Evolutionary conservation across 164 flowering plant species (phyloP).

Genomic region (grape (Vitis vinifera)): DNA sequence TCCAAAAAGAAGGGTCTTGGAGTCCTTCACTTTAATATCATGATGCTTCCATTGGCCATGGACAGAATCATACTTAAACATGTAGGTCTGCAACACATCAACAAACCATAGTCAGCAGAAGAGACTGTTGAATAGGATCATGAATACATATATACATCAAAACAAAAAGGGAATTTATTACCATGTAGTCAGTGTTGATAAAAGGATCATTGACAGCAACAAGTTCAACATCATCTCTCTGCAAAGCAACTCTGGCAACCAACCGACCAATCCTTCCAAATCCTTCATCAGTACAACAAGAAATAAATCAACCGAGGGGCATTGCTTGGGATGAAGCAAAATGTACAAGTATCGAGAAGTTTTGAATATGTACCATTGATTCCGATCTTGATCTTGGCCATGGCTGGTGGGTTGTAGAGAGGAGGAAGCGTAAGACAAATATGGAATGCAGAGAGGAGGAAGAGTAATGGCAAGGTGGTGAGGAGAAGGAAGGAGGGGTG

Average conservation of each 20-base stretch:
- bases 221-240: conserved; percentile 32
- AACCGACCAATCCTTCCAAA: conserved; percentile 37
- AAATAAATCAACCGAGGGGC: too few relatives aligned
- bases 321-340: background rate
- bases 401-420: background rate
- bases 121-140: background rate
- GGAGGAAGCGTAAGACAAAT: background rate
- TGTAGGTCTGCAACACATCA: conserved; percentile 23
- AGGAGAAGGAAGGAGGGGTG: background rate
- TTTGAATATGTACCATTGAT: conserved; percentile 11
- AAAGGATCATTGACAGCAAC: conserved; percentile 37
- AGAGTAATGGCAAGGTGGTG: background rate
- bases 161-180: background rate
- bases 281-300: conserved; percentile 5
- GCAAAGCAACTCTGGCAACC: conserved; percentile 34
- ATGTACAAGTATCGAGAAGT: too few relatives aligned
- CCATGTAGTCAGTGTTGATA: conserved; percentile 35
- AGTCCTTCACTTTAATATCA: conserved; percentile 29
- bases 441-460: background rate
- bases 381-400: conserved; percentile 20
- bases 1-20: conserved; percentile 33
- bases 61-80: conserved; percentile 34
- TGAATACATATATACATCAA: background rate
- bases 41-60: conserved; percentile 35
- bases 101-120: background rate